Percentiles rank a stretch among this genome's conserved stretches.
Conservation (phyloP, 371 early-diverging fungal species). For the Mortierella sp. region DNA sequence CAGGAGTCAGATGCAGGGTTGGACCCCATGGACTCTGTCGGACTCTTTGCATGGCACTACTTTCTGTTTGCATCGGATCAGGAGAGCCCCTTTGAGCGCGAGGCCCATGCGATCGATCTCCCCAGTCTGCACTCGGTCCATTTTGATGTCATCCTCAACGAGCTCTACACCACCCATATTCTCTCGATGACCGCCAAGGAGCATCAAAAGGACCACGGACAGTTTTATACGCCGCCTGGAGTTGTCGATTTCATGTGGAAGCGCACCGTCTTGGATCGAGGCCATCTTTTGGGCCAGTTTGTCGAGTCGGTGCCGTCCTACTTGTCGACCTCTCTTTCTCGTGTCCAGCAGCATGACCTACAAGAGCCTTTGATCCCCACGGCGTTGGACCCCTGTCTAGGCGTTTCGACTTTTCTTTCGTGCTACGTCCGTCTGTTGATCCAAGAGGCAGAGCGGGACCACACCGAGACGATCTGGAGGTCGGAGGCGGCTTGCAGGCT, state of each 20-base stretch:
- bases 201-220: conserved; percentile 77
- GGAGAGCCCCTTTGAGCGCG: conserved; percentile 20
- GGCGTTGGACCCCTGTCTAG: conserved; percentile 74
- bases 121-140: conserved; percentile 9
- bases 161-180: conserved; percentile 67
- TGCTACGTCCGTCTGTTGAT: conserved; percentile 64
- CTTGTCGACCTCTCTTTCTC: not conserved
- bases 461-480: conserved; percentile 59
- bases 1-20: not conserved
- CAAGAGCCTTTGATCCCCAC: conserved; percentile 51
- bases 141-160: conserved; percentile 51
- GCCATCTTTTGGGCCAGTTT: conserved; percentile 27
- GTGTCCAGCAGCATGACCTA: not conserved
- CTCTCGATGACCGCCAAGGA: conserved; percentile 66
- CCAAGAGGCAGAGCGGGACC: conserved; percentile 39
- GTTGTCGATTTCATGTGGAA: conserved; percentile 77
- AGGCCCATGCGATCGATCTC: conserved; percentile 11
- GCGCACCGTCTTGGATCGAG: conserved; percentile 27
- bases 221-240: conserved; percentile 74
- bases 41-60: conserved; percentile 48
- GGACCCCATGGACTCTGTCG: conserved; percentile 28
- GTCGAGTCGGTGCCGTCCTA: not conserved
- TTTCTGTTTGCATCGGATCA: conserved; percentile 27
- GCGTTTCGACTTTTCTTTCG: conserved; percentile 73
- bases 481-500: conserved; percentile 41